Evolutionary conservation across 106 monocot species (phyloP).

Genomic region (Agapanthus africanus): DNA sequence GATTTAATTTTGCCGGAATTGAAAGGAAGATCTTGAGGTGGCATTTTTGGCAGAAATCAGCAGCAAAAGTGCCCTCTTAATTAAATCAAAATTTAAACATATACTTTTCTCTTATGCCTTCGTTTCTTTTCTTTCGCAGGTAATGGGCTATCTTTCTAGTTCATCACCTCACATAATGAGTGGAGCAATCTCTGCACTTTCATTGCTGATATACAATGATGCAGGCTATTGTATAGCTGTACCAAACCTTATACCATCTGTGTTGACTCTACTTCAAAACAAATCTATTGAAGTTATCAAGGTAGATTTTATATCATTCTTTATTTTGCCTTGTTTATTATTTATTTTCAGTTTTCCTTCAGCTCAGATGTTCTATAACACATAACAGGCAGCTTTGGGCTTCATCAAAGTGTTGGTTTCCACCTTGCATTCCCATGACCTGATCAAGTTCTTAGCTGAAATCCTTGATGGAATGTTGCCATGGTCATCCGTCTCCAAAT

Average conservation of each 20-base stretch:
- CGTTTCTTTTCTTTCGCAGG: conserved; percentile 35
- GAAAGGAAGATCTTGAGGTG: neutral
- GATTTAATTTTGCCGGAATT: neutral
- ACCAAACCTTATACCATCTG: conserved; percentile 74
- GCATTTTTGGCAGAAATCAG: neutral
- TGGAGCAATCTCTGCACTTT: conserved; percentile 91
- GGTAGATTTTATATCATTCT: conserved; percentile 32
- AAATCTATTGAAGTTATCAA: conserved; percentile 86
- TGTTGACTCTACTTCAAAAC: conserved; percentile 63
- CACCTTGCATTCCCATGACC: conserved; percentile 38
- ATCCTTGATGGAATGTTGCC: conserved; percentile 69
- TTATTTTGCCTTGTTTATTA: neutral
- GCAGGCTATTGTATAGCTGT: conserved; percentile 54
- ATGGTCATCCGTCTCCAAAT: conserved; percentile 80
- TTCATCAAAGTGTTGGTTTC: conserved; percentile 85
- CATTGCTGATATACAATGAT: conserved; percentile 78
- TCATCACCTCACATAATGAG: conserved; percentile 94
- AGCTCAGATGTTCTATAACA: neutral
- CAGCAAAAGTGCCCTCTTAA: neutral
- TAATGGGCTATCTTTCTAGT: conserved; percentile 94
- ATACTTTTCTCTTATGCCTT: neutral
- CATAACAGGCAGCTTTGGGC: conserved; percentile 73
- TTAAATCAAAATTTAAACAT: neutral
- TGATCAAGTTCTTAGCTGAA: conserved; percentile 48
- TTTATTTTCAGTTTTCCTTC: neutral